Conservation (phyloP, 768 basidiomycete genomes). For the Kwoniella mangroviensis region DNA sequence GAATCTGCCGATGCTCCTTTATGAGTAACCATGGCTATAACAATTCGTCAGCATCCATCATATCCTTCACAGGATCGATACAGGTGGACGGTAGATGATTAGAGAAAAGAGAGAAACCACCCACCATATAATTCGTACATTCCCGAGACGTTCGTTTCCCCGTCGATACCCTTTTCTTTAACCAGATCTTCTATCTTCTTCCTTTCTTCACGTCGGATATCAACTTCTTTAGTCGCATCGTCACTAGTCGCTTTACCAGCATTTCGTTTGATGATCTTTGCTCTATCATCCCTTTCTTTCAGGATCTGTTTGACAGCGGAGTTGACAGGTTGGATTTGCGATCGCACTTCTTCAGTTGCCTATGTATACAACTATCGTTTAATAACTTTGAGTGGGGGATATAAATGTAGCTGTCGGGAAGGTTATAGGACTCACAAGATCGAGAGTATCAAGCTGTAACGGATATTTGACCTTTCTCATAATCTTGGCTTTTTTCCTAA, state of each 20-base stretch:
- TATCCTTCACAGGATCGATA: no score
- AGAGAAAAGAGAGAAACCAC: constrained; percentile 52
- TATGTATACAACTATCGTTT: constrained; percentile 14
- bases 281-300: constrained; percentile 79
- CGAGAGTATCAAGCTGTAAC: constrained; percentile 81
- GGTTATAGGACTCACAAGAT: constrained; percentile 62
- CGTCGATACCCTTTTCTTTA: constrained; percentile 59
- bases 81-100: no score
- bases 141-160: constrained; percentile 75
- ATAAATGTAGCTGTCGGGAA: not conserved
- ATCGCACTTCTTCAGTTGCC: constrained; percentile 74
- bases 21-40: constrained; percentile 86
- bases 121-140: constrained; percentile 88
- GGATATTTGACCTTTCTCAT: constrained; percentile 94
- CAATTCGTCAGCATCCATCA: not conserved
- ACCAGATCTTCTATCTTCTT: constrained; percentile 63
- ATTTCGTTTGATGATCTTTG: constrained; percentile 70
- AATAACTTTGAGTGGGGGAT: not conserved
- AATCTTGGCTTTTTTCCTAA: constrained; percentile 81
- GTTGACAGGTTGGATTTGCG: constrained; percentile 72
- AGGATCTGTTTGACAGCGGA: constrained; percentile 76
- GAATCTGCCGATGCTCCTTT: constrained; percentile 94
- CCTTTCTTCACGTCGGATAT: constrained; percentile 68
- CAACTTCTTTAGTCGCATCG: constrained; percentile 20
- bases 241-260: constrained; percentile 16